Evolutionary conservation across 1,284 basidiomycete genomes (phyloP).

Genomic region (Ganoderma sinense): DNA sequence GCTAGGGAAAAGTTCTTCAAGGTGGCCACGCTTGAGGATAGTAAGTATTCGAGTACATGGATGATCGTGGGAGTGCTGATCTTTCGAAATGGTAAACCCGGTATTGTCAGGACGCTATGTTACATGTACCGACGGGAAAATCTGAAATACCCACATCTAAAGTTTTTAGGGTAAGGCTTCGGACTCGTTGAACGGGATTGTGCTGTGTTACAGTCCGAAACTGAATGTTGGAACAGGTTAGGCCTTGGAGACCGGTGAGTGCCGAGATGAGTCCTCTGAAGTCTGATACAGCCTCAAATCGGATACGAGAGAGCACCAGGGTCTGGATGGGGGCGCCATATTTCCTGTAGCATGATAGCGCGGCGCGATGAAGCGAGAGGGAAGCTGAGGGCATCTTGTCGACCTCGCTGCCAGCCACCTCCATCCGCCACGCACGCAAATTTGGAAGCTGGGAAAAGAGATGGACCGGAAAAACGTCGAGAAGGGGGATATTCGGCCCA

Average conservation of each 20-base stretch:
- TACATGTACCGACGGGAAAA: background rate
- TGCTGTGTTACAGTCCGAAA: background rate
- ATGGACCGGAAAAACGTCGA: background rate
- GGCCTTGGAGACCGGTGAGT: background rate
- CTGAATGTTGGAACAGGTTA: background rate
- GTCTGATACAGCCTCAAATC: background rate
- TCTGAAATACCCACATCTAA: background rate
- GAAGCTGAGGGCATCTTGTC: background rate
- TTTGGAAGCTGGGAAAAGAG: background rate
- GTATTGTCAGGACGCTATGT: background rate
- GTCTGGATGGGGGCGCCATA: background rate
- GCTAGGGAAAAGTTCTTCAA: background rate
- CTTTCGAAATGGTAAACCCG: background rate
- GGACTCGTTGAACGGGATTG: background rate
- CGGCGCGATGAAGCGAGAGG: background rate
- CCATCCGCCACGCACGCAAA: background rate
- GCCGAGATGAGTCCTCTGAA: background rate
- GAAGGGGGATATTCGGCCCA: background rate
- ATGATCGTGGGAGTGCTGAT: background rate
- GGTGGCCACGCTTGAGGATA: background rate
- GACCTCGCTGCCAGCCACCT: background rate
- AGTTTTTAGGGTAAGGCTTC: background rate
- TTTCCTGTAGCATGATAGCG: background rate
- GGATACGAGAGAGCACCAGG: background rate
- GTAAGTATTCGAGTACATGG: background rate